Evolutionary conservation across 139 green algal genomes (phyloP).

Genomic region (Chlorella sp.): DNA sequence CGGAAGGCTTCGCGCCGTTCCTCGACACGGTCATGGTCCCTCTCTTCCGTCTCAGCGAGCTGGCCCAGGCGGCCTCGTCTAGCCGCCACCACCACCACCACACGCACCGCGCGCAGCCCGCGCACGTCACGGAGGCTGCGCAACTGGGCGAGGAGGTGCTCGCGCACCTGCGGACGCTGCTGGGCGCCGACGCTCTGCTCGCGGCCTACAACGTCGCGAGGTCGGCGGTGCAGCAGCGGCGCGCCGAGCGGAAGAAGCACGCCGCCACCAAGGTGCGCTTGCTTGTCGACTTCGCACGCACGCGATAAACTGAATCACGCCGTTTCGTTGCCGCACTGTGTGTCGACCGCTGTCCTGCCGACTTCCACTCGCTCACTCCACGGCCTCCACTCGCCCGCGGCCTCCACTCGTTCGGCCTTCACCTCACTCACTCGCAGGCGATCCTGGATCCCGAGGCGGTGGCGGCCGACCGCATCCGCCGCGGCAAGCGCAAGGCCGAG

Average conservation of each 20-base stretch:
- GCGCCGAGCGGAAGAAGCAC: neutral
- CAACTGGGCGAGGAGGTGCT: slow-evolving; percentile 64
- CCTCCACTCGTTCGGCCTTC: too few relatives aligned
- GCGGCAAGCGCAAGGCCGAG: slow-evolving; percentile 46
- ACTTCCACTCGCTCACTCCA: neutral
- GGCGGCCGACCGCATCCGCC: slow-evolving; percentile 41
- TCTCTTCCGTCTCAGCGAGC: slow-evolving; percentile 74
- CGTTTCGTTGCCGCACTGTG: too few relatives aligned
- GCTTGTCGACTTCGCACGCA: too few relatives aligned
- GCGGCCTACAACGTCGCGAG: slow-evolving; percentile 56
- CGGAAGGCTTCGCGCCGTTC: slow-evolving; percentile 39
- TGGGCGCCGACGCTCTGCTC: slow-evolving; percentile 65
- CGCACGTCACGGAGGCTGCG: neutral
- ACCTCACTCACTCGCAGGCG: too few relatives aligned
- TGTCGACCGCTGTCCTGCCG: too few relatives aligned
- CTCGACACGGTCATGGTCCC: slow-evolving; percentile 62
- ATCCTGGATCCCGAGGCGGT: slow-evolving; percentile 75
- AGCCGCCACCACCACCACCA: neutral
- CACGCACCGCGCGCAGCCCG: neutral
- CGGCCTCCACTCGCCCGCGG: neutral
- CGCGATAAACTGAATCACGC: too few relatives aligned
- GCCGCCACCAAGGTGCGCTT: too few relatives aligned
- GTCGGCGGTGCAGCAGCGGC: slow-evolving; percentile 23
- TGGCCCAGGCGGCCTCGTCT: neutral
- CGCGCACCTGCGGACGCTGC: slow-evolving; percentile 52